Evolutionary conservation across 1,284 basidiomycete genomes (phyloP), one percentile per base, ranked within the genome.

Genomic region (Neonothopanus nambi): DNA sequence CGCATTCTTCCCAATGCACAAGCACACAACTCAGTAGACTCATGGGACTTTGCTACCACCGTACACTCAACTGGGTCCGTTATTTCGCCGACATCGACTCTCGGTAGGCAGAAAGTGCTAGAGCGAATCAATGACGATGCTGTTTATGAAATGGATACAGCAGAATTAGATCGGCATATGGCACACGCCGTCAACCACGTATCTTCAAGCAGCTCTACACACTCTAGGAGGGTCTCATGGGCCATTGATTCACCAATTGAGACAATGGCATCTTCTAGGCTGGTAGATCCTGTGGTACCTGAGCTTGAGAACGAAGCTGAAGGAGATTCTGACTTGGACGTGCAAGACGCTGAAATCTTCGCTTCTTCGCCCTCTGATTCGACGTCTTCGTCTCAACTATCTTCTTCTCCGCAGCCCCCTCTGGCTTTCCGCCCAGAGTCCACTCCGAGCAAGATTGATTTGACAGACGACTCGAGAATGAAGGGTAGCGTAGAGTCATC

Each of bases 31-130:
- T 82, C 83, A 12, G 67, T 85, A 56, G 84, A 84, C 49, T 85
- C 84, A 23, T 87, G 85, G 85, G 84, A 87, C 63, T 87, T 87
- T 64, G 66, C 78, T 6, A 69, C 74, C 0, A 77, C 76, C 1
- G 44, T 77, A 13, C 60, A 70, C 54, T 69, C 74, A 2, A 69
- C 68, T 11, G 65, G 62, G 5, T 63, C 62, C 21, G 65, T 46
- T 17, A 28, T 37, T 7, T 41, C 54, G 38, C 37, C 52, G 6
- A 36, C 30, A 13, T 17, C 24, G 24, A 26, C 40, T 33, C 8
- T 33, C 3, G 13, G 8, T 13, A 9, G 30, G 30, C 30, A 4
- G 30, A 33, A 13, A 33, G 30, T 13, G 30, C 8, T 33, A 2
- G 30, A 55, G 43, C 36, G 59, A 1, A 51, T 65, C 0, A 63